Percentiles rank a stretch among this genome's conserved stretches.
phyloP scores from a whole-genome alignment of 768 basidiomycete species.

The Termitomyces bulborhizus region DNA sequence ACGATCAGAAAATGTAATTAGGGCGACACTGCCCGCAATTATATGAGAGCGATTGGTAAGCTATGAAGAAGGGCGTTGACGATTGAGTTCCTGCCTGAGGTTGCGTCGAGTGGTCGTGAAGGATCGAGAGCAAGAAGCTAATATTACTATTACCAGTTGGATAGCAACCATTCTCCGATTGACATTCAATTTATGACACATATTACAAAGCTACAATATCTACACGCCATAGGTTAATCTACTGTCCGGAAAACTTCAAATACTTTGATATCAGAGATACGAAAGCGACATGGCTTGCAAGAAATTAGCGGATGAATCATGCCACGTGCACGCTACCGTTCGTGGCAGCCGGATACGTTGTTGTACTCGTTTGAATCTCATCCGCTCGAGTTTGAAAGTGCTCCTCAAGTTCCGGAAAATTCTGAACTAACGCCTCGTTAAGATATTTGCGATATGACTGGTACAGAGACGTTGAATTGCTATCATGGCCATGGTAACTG shows the following conservation, averaged over 20 bases:
- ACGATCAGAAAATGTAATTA: conserved; percentile 8
- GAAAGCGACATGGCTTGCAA: not conserved
- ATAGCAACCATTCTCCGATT: conserved; percentile 8
- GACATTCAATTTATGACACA: conserved; percentile 11
- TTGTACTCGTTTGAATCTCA: conserved; percentile 5
- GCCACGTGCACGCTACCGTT: not conserved
- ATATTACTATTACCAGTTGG: not conserved
- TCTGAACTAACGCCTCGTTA: conserved; percentile 64
- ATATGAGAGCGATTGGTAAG: not conserved
- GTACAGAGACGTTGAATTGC: conserved; percentile 5
- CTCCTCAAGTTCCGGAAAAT: conserved; percentile 60
- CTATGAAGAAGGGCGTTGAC: not conserved
- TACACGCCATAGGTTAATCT: not conserved
- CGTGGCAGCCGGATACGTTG: not conserved
- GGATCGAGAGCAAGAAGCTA: conserved; percentile 5
- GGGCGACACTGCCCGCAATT: not conserved
- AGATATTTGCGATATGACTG: conserved; percentile 67
- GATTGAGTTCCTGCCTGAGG: not conserved
- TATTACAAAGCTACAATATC: conserved; percentile 11
- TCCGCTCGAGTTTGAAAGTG: conserved; percentile 19
- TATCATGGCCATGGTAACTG: not conserved
- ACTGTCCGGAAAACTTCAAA: conserved; percentile 1
- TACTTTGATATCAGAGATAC: not conserved
- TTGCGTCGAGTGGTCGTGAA: conserved; percentile 7
- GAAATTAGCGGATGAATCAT: not conserved